These are phyloP conservation scores for Ampelomyces quisqualis DNA, from an alignment of 2,329 filamentous ascomycete species.

Conservation along the genomic window DNA sequence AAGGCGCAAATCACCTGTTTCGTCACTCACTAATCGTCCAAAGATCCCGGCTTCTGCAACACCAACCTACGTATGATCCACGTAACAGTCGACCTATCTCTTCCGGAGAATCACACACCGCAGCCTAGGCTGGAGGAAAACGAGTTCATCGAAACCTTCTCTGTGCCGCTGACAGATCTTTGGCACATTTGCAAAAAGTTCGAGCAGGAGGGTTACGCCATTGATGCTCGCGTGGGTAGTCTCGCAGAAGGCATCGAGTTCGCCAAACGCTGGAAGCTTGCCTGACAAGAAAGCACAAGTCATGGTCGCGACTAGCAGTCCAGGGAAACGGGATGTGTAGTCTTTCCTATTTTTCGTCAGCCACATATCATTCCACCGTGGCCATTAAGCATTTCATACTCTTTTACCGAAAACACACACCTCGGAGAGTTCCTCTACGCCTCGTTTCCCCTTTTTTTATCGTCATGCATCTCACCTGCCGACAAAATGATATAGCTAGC, in stretches of 20 bases:
- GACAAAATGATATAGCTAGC: too few relatives aligned
- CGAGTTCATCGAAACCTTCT: conserved; percentile 81
- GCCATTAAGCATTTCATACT: too few relatives aligned
- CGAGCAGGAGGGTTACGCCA: conserved; percentile 70
- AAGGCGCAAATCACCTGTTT: neutral
- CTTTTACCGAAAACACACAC: too few relatives aligned
- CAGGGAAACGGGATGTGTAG: too few relatives aligned
- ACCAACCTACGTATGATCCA: conserved; percentile 64
- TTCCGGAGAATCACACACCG: conserved; percentile 68
- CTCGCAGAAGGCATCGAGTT: conserved; percentile 77
- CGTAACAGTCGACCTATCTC: conserved; percentile 67
- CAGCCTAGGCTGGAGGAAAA: conserved; percentile 71
- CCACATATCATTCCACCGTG: too few relatives aligned
- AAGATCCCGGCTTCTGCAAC: conserved; percentile 48
- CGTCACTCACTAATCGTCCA: neutral
- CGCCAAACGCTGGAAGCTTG: conserved; percentile 55
- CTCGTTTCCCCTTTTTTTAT: too few relatives aligned
- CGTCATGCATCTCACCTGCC: too few relatives aligned
- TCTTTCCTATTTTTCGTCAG: too few relatives aligned
- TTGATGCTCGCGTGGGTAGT: conserved; percentile 76
- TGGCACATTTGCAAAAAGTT: conserved; percentile 67
- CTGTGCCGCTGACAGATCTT: conserved; percentile 62
- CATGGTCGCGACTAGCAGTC: too few relatives aligned
- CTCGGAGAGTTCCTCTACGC: too few relatives aligned
- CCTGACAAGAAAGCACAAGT: neutral